These are phyloP conservation scores for Phaeosphaeria sp. DNA, from an alignment of 2,329 filamentous ascomycete genomes.

Conservation along the genomic window DNA sequence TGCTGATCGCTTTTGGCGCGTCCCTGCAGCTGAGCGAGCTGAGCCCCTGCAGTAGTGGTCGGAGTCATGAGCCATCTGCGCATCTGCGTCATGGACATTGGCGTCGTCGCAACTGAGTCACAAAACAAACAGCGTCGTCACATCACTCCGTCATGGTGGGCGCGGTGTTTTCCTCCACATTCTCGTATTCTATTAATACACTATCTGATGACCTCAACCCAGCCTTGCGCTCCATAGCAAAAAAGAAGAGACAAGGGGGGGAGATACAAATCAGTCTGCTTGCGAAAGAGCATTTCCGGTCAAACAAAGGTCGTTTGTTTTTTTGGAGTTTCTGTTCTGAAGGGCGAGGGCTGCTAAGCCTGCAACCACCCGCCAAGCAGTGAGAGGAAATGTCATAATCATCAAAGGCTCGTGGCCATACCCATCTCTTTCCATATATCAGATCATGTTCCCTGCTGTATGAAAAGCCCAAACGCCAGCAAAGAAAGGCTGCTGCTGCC, in stretches of 20 bases:
- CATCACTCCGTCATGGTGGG: not conserved
- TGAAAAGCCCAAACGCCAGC: conserved; percentile 23
- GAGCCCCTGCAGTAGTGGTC: not conserved
- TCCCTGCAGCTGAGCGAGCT: conserved; percentile 2
- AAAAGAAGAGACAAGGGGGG: conserved; percentile 35
- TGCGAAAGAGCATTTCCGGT: conserved; percentile 18
- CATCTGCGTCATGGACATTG: conserved; percentile 1
- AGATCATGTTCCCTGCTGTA: conserved; percentile 20
- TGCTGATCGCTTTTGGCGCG: conserved; percentile 3
- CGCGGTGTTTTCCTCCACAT: conserved; percentile 10
- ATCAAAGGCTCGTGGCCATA: conserved; percentile 11
- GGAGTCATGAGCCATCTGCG: not conserved
- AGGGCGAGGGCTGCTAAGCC: conserved; percentile 6
- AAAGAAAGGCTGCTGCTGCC: conserved; percentile 9
- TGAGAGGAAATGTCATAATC: conserved; percentile 23
- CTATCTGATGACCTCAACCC: conserved; percentile 45
- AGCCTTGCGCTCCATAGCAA: conserved; percentile 24
- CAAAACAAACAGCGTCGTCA: not conserved
- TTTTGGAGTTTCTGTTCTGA: conserved; percentile 41
- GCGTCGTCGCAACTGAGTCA: conserved; percentile 1
- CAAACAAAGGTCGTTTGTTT: conserved; percentile 42
- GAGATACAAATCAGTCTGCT: conserved; percentile 38
- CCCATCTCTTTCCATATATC: conserved; percentile 20
- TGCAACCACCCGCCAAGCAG: conserved; percentile 22
- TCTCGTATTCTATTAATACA: conserved; percentile 34